Conservation (phyloP, 805 yeast genomes). For the Saccharomycopsis oosterbeekiorum region DNA sequence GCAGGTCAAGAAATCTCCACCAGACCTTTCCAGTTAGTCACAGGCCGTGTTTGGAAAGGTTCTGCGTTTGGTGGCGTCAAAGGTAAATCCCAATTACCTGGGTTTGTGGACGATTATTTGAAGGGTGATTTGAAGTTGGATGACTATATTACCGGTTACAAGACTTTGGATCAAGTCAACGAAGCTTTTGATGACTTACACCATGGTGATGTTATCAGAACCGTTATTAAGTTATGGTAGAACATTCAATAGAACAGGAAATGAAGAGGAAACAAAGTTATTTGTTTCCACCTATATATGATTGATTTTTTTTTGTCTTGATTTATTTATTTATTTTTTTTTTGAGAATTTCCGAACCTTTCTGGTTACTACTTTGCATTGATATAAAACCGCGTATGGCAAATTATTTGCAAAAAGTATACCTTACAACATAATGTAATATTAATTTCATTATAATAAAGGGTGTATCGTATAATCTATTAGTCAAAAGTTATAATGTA, state of each 20-base stretch:
- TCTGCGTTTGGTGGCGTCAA: slow-evolving; percentile 99
- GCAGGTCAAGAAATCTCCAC: slow-evolving; percentile 96
- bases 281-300: not conserved
- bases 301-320: not conserved
- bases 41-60: slow-evolving; percentile 98
- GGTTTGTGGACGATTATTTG: slow-evolving; percentile 76
- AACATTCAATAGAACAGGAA: not conserved
- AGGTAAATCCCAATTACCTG: slow-evolving; percentile 93
- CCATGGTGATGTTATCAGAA: slow-evolving; percentile 87
- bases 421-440: too few relatives aligned
- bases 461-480: not conserved
- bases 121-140: slow-evolving; percentile 78
- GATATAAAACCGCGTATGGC: too few relatives aligned
- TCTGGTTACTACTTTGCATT: not conserved
- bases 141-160: slow-evolving; percentile 91
- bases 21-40: slow-evolving; percentile 97
- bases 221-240: slow-evolving; percentile 50
- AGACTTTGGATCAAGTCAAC: slow-evolving; percentile 67
- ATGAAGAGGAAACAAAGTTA: not conserved
- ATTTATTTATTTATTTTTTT: not conserved
- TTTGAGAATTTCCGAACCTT: not conserved
- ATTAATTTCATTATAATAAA: too few relatives aligned
- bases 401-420: too few relatives aligned
- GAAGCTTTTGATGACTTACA: slow-evolving; percentile 92
- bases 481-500: not conserved